Base-by-base conservation (phyloP, 2,329 filamentous ascomycete genomes). In the Emergomyces pasteurianus region DNA sequence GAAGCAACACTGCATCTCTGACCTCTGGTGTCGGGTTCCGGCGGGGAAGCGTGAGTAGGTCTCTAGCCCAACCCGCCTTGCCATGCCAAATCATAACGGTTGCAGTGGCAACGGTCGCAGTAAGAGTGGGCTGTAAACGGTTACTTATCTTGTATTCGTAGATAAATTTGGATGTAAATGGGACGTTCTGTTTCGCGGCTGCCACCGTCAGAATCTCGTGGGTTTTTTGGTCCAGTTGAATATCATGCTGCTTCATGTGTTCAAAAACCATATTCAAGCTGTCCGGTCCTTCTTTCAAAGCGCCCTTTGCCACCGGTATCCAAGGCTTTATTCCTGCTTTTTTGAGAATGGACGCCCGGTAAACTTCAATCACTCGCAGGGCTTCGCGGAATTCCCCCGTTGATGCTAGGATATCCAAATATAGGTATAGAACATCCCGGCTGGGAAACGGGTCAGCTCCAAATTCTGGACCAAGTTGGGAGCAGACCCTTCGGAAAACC, bases 1-100 rank as follows among this genome's bases (percentile, higher is more conserved):
- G 92, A 58, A 89, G 83, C 50, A 94, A 81, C 14, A 90, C 78
- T 14, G 86, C 80, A 68, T 94, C 87, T 85, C 88, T 90, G 26
- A 81, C 81, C 38, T 79, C 73, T 64, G 86, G 84, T 49, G 69
- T 70, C 76, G 79, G 58, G 72, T 75, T 52, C 69, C 77, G 65
- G 1, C 75, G 66, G 50, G 80, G 63, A 14, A 72, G 73, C n/a
- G 75, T 77, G 62, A 90, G 84, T 12, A 88, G 75, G 1, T 76
- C 71, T 59, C 82, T 79, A 0, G 84, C 85, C 83, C 87, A 90
- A 0, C 83, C 78, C 52, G 81, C 68, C 59, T 87, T 78, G 28
- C 80, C 74, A 59, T 83, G 85, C 26, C 82, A 79, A 59, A 82
- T 78, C 58, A 84, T 85, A 65, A 86, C 85, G 47, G 78, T 78